Base-by-base conservation (phyloP, 768 basidiomycete genomes). In the Calocera viscosa region DNA sequence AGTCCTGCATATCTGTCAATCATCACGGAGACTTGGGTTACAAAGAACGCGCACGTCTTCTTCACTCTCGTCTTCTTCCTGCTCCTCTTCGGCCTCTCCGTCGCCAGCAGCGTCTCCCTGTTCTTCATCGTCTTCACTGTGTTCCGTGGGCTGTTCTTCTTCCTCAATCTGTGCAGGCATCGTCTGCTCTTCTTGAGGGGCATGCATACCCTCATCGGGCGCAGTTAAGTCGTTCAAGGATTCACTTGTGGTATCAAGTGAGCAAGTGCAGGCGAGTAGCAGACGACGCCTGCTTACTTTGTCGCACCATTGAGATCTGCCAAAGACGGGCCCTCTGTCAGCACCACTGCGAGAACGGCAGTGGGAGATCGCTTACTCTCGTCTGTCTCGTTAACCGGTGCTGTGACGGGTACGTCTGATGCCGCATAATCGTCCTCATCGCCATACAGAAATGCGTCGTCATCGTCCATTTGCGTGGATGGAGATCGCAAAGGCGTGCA, bases 381-480 rank as follows among this genome's bases (percentile, higher is more conserved):
- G 60, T 76, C 74, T 69, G 72, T 68, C 39, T 72, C 66, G 66
- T 71, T 72, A 69, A 75, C 72, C 66, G 74, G 73, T 66, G 75
- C 74, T 72, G 63, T 41, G 67, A 1, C 41, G 64, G 28, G 34
- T 68, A 75, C 74, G 66, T 76, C 76, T 67, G 74, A 75, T 49
- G 75, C 71, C 69, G 72, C 65, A 39, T 53, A n/a, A 16, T 63
- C n/a, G 10, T 77, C 70, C 47, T 83, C 78, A 68, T 82, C 82
- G 67, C 89, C 89, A 71, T 90, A 90, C 69, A 90, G 77, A 74
- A 87, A 89, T 28, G 88, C 87, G 75, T 90, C 88, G 72, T 91
- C 89, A 77, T 89, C 88, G 74, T 89, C 87, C 39, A 74, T 68
- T 19, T 47, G 24, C 5, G 3, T 7, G 19, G 43, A 3, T 47